These are phyloP conservation scores for Apiospora kogelbergensis DNA, from an alignment of 2,329 filamentous ascomycete species.

Conservation along the genomic window DNA sequence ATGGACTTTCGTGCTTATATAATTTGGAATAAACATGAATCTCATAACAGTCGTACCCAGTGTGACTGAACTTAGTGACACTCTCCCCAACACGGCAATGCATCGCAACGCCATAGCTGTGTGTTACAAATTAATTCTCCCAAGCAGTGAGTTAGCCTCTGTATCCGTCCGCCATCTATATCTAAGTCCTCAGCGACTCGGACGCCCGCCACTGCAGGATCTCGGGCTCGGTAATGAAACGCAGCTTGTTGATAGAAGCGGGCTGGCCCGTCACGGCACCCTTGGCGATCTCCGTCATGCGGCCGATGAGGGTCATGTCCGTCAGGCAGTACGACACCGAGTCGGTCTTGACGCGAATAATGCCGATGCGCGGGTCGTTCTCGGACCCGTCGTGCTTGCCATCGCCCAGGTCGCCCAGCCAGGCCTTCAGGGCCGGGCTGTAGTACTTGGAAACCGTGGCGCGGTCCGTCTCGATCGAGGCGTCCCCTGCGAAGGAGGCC, in stretches of 20 bases:
- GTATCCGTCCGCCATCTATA: neutral
- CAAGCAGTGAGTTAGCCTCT: neutral
- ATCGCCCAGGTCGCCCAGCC: slow-evolving; percentile 83
- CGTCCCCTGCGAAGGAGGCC: slow-evolving; percentile 80
- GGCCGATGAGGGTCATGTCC: slow-evolving; percentile 61
- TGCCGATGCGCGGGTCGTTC: slow-evolving; percentile 76
- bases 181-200: neutral
- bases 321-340: slow-evolving; percentile 72
- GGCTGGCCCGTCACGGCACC: slow-evolving; percentile 71
- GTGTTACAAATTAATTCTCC: too few relatives aligned
- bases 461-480: slow-evolving; percentile 69
- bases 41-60: neutral
- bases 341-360: slow-evolving; percentile 74
- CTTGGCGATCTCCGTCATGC: slow-evolving; percentile 71
- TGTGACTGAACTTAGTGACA: neutral
- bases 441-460: slow-evolving; percentile 73
- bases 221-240: slow-evolving; percentile 70
- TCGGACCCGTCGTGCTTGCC: slow-evolving; percentile 80
- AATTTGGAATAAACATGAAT: neutral
- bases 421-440: slow-evolving; percentile 71
- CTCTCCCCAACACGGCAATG: neutral
- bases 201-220: slow-evolving; percentile 53
- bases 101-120: neutral
- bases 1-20: neutral
- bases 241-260: slow-evolving; percentile 71